A percentile compares a stretch with the other conserved stretches of the same genome.
These are phyloP conservation scores for Sclerotinia trifoliorum DNA, from an alignment of 2,329 filamentous ascomycete species.

Conservation along the genomic window DNA sequence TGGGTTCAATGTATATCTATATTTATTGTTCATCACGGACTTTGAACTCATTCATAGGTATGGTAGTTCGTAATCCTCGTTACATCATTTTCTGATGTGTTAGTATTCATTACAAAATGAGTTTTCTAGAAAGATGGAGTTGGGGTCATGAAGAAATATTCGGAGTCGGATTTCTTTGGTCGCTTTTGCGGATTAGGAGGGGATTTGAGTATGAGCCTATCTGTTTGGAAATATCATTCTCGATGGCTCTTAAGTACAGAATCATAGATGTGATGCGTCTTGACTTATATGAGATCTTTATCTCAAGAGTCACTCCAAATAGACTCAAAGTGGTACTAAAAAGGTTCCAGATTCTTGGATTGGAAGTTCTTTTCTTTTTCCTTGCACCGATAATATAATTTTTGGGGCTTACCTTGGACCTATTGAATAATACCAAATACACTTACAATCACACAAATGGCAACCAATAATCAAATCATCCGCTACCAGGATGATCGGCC, in stretches of 20 bases:
- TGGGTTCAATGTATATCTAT: background rate
- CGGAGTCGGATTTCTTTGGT: background rate
- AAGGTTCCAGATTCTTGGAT: background rate
- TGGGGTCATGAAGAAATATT: fast-evolving
- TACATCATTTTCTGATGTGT: background rate
- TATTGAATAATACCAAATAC: too few relatives aligned
- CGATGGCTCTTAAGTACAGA: background rate
- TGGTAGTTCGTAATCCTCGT: background rate
- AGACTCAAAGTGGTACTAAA: background rate
- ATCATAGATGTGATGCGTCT: background rate
- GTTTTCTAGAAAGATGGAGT: background rate
- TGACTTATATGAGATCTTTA: background rate
- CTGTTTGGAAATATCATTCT: too few relatives aligned
- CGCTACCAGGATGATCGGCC: background rate
- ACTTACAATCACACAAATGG: too few relatives aligned
- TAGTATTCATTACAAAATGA: background rate
- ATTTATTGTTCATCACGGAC: background rate
- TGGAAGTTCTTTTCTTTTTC: background rate
- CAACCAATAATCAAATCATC: too few relatives aligned
- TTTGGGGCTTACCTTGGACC: too few relatives aligned
- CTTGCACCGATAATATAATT: background rate
- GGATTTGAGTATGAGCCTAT: background rate
- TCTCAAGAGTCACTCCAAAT: background rate
- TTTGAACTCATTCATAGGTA: background rate
- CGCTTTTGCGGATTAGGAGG: too few relatives aligned